A percentile compares a stretch with the other conserved stretches of the same genome.
Conservation (phyloP, 768 basidiomycete genomes). For the Lentinus tigrinus region DNA sequence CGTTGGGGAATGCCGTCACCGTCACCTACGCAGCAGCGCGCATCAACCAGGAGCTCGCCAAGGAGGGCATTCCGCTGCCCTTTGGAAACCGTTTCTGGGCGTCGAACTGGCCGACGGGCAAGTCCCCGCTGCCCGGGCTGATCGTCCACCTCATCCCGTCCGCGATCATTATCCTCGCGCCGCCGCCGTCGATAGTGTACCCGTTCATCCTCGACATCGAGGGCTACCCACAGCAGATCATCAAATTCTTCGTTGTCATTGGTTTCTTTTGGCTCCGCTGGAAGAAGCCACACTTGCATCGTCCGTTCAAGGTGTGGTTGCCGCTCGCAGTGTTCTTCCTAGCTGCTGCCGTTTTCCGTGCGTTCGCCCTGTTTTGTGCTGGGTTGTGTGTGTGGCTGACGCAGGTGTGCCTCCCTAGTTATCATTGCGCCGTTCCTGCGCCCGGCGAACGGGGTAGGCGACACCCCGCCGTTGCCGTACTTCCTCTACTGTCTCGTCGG, state of each 20-base stretch:
- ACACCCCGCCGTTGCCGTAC: slow-evolving; percentile 60
- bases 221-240: slow-evolving; percentile 53
- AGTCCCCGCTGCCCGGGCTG: slow-evolving; percentile 54
- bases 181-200: slow-evolving; percentile 52
- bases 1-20: slow-evolving; percentile 32
- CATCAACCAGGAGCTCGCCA: slow-evolving; percentile 60
- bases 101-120: slow-evolving; percentile 59
- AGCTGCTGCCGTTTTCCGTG: slow-evolving; percentile 49
- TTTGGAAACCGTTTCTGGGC: slow-evolving; percentile 62
- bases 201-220: slow-evolving; percentile 61
- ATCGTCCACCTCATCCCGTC: slow-evolving; percentile 57
- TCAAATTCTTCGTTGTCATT: slow-evolving; percentile 53
- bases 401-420: slow-evolving; percentile 35
- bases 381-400: no score
- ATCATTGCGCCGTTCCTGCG: slow-evolving; percentile 54
- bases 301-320: slow-evolving; percentile 65
- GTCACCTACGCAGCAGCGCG: slow-evolving; percentile 47
- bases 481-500: slow-evolving; percentile 59
- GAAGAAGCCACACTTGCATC: slow-evolving; percentile 41
- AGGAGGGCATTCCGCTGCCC: slow-evolving; percentile 59
- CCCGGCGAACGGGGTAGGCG: slow-evolving; percentile 53
- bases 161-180: slow-evolving; percentile 53
- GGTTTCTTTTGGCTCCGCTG: slow-evolving; percentile 59
- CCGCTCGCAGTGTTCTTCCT: slow-evolving; percentile 57
- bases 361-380: no score